Conservation (phyloP, 2,329 filamentous ascomycete species). For the Penicillium sp. region DNA sequence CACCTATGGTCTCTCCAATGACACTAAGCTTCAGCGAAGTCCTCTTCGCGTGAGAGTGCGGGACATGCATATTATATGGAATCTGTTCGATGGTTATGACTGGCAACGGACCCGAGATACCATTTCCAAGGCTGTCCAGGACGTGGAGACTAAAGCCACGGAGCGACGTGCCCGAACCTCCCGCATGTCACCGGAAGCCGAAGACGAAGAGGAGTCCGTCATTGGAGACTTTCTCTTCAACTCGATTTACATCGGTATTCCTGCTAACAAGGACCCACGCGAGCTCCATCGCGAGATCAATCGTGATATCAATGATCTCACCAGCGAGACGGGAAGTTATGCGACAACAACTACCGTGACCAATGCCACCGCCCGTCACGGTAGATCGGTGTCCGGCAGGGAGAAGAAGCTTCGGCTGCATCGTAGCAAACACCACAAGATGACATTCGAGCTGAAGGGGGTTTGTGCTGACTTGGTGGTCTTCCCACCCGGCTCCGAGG, state of each 20-base stretch:
- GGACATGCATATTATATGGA: slow-evolving; percentile 94
- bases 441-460: slow-evolving; percentile 87
- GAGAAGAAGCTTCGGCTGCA: slow-evolving; percentile 67
- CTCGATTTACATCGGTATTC: slow-evolving; percentile 95
- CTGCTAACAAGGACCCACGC: slow-evolving; percentile 77
- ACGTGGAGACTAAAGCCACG: slow-evolving; percentile 77
- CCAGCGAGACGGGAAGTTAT: slow-evolving; percentile 85
- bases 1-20: slow-evolving; percentile 66
- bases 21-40: slow-evolving; percentile 60
- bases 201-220: slow-evolving; percentile 73
- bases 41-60: slow-evolving; percentile 75
- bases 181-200: slow-evolving; percentile 52
- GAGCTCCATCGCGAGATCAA: slow-evolving; percentile 84
- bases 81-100: slow-evolving; percentile 95
- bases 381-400: slow-evolving; percentile 36
- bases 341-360: slow-evolving; percentile 65
- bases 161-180: slow-evolving; percentile 65
- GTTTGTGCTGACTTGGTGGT: slow-evolving; percentile 77
- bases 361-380: slow-evolving; percentile 37
- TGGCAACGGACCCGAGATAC: slow-evolving; percentile 84
- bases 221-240: slow-evolving; percentile 98
- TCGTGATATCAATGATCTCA: slow-evolving; percentile 77
- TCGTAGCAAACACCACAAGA: slow-evolving; percentile 88
- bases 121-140: slow-evolving; percentile 82
- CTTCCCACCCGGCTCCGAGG: slow-evolving; percentile 71